Base-by-base conservation (phyloP, 352 stramenopile genomes). In the Phytophthora pinifolia region DNA sequence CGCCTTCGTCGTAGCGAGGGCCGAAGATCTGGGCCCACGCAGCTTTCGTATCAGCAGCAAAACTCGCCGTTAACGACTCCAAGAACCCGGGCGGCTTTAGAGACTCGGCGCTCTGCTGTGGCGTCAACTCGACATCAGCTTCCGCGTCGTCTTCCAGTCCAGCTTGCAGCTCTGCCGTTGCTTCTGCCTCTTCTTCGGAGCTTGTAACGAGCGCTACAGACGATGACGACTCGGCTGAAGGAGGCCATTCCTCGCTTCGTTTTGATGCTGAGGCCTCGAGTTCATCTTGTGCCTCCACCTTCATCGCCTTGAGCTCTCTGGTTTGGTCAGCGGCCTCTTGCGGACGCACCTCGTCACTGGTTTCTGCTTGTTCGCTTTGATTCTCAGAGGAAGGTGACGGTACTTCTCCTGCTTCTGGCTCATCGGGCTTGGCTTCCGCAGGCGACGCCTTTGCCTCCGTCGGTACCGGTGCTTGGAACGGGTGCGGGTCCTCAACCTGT, bases 11-110 rank as follows among this genome's bases (percentile, higher is more conserved):
- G 43, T 79, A 88, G 5, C 69, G 67, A 29, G 74, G 70, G 0
- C 75, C 74, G 53, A 89, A 89, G 20, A 89, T 72, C 33, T 79
- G 62, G 0, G 62, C 50, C 76, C 76, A 87, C 4, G 69, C 72
- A 2, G 50, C 55, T 22, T 68, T 77, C 1, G 74, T 78, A 43
- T 73, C 64, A 6, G 62, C 49, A 14, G 65, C 45, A 42, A 86
- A 76, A 1, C 66, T 32, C 0, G 67, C 73, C 0, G 66, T 70
- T 6, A 74, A 38, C 0, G 68, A 73, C 4, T 68, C 54, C 4
- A 75, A 42, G 36, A 62, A 70, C n/a, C 46, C 33, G 2, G 52
- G 13, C n/a, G 44, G 41, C 6, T 70, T 66, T 9, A 58, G 6
- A 20, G 53, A 29, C 13, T 57, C 46, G 2, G 32, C 33, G 14